Evolutionary conservation across 805 yeast species (phyloP).

Genomic region (Hanseniaspora clermontiae): DNA sequence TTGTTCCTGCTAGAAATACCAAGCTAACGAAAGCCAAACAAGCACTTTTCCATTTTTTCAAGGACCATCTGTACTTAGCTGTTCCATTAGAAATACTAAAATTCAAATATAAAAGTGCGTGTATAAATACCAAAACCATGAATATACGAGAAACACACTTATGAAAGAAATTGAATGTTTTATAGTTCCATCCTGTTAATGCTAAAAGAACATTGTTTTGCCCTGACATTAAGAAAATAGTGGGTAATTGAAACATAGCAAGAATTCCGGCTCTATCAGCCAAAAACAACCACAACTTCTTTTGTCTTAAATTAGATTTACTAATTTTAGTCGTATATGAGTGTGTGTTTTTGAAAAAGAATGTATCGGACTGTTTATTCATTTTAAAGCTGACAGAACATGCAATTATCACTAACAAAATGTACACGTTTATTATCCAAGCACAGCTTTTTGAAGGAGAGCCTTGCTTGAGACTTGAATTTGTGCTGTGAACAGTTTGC

Average conservation of each 20-base stretch:
- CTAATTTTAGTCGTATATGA: constrained; percentile 17
- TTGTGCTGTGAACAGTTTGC: not conserved
- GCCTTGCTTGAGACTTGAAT: not conserved
- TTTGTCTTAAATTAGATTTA: constrained; percentile 14
- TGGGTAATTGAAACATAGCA: constrained; percentile 39
- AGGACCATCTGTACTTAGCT: constrained; percentile 29
- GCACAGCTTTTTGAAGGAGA: not conserved
- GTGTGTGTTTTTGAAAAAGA: constrained; percentile 11
- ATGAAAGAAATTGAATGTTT: constrained; percentile 55
- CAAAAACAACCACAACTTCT: constrained; percentile 22
- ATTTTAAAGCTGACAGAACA: not conserved
- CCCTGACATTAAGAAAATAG: constrained; percentile 51
- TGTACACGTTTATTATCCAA: constrained; percentile 14
- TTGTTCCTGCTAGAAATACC: constrained; percentile 24
- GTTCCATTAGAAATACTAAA: constrained; percentile 29
- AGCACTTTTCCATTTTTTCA: constrained; percentile 36
- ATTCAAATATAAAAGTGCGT: constrained; percentile 30
- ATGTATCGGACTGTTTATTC: not conserved
- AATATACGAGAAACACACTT: constrained; percentile 39
- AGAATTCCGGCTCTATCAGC: constrained; percentile 40
- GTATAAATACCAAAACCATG: constrained; percentile 30
- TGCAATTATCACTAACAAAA: constrained; percentile 12
- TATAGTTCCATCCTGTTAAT: constrained; percentile 50
- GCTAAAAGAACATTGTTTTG: constrained; percentile 55
- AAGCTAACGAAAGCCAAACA: constrained; percentile 23